These are phyloP conservation scores for Lithospermum erythrorhizon DNA, from an alignment of 257 asterid species.

Conservation along the genomic window DNA sequence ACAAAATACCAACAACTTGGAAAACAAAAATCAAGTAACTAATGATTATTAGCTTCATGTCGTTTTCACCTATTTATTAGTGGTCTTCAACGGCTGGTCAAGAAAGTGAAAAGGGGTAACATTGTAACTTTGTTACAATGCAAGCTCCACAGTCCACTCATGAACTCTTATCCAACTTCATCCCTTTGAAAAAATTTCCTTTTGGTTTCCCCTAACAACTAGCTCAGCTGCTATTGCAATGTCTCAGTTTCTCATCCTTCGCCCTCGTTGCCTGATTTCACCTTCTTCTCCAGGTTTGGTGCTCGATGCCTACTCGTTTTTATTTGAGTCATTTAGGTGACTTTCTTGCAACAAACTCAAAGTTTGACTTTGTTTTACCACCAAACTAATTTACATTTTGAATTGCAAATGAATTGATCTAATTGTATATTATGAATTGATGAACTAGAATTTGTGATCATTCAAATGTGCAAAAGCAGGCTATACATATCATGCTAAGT, in stretches of 20 bases:
- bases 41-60: too few species aligned
- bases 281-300: neutral
- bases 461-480: slow-evolving; percentile 10
- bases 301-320: neutral
- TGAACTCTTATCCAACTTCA: neutral
- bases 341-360: neutral
- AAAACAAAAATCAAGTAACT: too few species aligned
- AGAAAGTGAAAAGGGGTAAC: too few species aligned
- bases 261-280: neutral
- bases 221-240: neutral
- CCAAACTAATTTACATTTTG: too few species aligned
- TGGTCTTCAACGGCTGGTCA: too few species aligned
- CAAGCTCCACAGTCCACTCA: neutral
- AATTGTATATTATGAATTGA: too few species aligned
- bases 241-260: neutral
- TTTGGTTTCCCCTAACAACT: neutral
- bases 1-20: too few species aligned
- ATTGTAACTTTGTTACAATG: too few species aligned
- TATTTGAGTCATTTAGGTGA: neutral
- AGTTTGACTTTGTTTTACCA: too few species aligned
- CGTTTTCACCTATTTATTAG: too few species aligned
- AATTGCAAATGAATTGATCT: too few species aligned
- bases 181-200: neutral
- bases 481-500: neutral
- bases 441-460: neutral